Base-by-base conservation (phyloP, 2,329 filamentous ascomycete species). In the Alternaria longipes region DNA sequence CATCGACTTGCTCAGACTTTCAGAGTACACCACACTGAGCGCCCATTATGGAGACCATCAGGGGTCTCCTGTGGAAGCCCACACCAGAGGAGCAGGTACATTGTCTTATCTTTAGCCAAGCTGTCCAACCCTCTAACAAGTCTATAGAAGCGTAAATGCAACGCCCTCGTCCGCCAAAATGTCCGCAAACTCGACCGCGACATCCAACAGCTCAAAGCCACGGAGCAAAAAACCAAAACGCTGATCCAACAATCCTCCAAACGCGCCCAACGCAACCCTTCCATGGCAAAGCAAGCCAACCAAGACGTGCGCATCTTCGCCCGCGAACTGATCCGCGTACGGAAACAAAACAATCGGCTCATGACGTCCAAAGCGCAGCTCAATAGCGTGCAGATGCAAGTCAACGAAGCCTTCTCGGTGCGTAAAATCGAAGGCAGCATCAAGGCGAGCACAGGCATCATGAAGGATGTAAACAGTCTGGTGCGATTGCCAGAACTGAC, bases 351-450 rank as follows among this genome's bases (percentile, higher is more conserved):
- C 18, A 82, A 85, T 30, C 89, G 95, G 5, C 85, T 98, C 40
- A 85, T 90, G 18, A 98, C 94, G 0, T 91, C 90, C 72, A 96
- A 96, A 78, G 95, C 95, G 2, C 95, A 98, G 81, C 87, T 99
- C 49, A 89, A 90, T 76, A 94, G 91, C 68, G 94, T 99, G 44
- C 90, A 94, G 80, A 97, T 98, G 93, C 95, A 98, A 81, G 94
- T 99, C 74, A 93, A 94, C 74, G 94, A 98, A 82, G 94, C 95
- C 1, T 98, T 98, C 79, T 92, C 93, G 2, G 90, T 98, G 72
- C 90, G 93, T 70, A 97, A 97, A 84, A 98, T 99, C 66, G 94
- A 98, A 81, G 94, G 94, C 46, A 93, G 90, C 73, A 93, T 99
- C 74, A 87, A 88, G 68, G 90, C 91, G 42, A 92, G 90, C 70